Evolutionary conservation across 345 rosid genomes (phyloP).

Genomic region (Populus deltoides): DNA sequence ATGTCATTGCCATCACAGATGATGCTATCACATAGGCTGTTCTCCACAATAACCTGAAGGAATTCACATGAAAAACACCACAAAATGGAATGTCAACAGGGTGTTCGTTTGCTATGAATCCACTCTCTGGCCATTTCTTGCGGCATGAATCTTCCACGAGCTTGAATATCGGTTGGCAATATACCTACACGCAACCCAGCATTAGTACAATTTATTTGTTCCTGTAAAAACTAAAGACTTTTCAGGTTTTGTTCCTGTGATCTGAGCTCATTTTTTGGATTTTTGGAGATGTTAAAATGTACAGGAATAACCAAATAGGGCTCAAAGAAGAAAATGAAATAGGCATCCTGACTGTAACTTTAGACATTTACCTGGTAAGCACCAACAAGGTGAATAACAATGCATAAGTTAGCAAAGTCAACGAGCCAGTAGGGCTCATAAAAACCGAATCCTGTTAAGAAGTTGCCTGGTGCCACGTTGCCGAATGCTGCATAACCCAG

Average conservation of each 20-base stretch:
- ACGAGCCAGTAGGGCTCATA: constrained; percentile 16
- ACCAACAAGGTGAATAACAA: constrained; percentile 11
- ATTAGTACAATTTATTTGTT: neutral
- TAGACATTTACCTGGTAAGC: constrained; percentile 13
- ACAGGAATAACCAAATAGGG: no score
- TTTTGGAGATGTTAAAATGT: no score
- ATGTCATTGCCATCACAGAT: neutral
- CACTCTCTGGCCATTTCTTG: constrained; percentile 1
- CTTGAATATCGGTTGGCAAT: constrained; percentile 9
- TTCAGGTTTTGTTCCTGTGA: no score
- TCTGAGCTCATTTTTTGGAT: no score
- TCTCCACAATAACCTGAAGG: constrained; percentile 6
- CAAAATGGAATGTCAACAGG: neutral
- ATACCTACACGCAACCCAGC: neutral
- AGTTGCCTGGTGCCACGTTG: constrained; percentile 9
- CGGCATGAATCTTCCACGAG: constrained; percentile 3
- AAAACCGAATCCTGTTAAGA: constrained; percentile 16
- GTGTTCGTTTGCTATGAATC: constrained; percentile 10
- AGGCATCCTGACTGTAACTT: neutral
- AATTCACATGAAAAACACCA: neutral
- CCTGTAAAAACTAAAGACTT: no score
- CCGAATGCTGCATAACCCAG: constrained; percentile 18
- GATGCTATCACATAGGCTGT: neutral
- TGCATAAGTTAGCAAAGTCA: constrained; percentile 7
- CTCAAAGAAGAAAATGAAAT: neutral